Evolutionary conservation across 306 rosid genomes (phyloP), one percentile per base, ranked within the genome.

Genomic region (Trifolium subterraneum): DNA sequence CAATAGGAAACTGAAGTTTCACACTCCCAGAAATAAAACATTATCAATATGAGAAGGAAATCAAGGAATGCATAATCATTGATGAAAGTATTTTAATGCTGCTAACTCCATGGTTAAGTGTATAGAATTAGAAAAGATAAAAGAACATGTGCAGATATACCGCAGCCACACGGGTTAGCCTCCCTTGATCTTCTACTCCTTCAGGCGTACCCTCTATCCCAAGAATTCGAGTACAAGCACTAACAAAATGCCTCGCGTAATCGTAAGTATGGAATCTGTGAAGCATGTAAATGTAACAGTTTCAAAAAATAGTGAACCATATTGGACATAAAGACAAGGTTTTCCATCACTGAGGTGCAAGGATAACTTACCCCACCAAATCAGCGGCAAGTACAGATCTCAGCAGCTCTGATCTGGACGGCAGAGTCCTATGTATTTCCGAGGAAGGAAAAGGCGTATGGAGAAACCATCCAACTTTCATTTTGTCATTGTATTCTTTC

Each of bases 361-460:
- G 71, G 77, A 84, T 47, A 72, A 77, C 93, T 78, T 86, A 91
- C 98, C 98, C 98, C 59, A 94, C 98, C 73, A 94, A 78, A 77
- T 94, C 98, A 67, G 98, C 98, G 31, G 91, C 90, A 78, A 94
- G 96, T 75, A 94, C 98, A 36, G 98, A 90, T 83, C 91, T 88
- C 85, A 94, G 65, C 12, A 94, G 84, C 79, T 94, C 96, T 60
- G 97, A 76, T 64, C 96, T 87, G 39, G 97, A 94, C 31, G 98
- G 97, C 44, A 93, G 79, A 48, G 94, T 91, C 84, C 97, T 88
- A 82, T 93, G 97, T 67, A 93, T 91, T 83, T 93, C 98, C 31
- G 98, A 93, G 79, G 98, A 94, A 85, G 98, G 98, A 79, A 94
- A 94, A n/a, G 98, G 98, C 20, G 97, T 94, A 73, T 94, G 97